Base-by-base conservation (phyloP, 139 green algal species). In the Picochlorum sp. region DNA sequence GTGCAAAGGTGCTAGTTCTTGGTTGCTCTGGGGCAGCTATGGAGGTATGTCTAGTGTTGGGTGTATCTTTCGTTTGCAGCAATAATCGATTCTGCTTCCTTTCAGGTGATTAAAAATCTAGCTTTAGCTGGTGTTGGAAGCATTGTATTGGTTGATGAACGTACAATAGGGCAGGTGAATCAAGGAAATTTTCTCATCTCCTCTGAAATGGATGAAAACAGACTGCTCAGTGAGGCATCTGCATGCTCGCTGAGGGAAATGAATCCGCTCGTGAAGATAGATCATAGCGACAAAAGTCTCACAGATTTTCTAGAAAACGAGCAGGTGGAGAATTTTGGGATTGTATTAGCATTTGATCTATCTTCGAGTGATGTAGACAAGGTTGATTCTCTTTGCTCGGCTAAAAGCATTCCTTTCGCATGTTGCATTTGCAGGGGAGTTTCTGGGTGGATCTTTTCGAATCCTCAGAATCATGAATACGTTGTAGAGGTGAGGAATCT, bases 21-120 rank as follows among this genome's bases (percentile, higher is more conserved):
- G 87, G 87, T 0, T 78, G 72, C 31, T 66, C 55, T 20, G 79
- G 83, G 6, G 51, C 89, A 2, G 76, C 81, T 14, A 83, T 83
- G 23, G 87, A 95, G 79, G 84, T 92, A 66, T 13, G 75, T 18
- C n/a, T 59, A 0, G n/a, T 11, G 6, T 26, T 23, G 20, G 59
- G 59, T 8, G 2, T 57, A 8, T 47, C 50, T 24, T 57, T 47
- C 8, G 0, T 57, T 26, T 26, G 8, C 23, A 44, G 21, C 56
- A 11, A 11, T 41, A 4, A 41, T 11, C 34, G 34, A 13, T 30
- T 47, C n/a, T 28, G 24, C 49, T 20, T 58, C 49, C 23, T 30
- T 41, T 18, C 78, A 96, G 89, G 72, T 92, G 2, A 89, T 85
- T 21, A 96, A 96, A 69, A 96, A 96, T 71, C 73, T 97, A 9